Evolutionary conservation across 176 grass and related monocot genomes (phyloP).

Genomic region (Olyra latifolia): DNA sequence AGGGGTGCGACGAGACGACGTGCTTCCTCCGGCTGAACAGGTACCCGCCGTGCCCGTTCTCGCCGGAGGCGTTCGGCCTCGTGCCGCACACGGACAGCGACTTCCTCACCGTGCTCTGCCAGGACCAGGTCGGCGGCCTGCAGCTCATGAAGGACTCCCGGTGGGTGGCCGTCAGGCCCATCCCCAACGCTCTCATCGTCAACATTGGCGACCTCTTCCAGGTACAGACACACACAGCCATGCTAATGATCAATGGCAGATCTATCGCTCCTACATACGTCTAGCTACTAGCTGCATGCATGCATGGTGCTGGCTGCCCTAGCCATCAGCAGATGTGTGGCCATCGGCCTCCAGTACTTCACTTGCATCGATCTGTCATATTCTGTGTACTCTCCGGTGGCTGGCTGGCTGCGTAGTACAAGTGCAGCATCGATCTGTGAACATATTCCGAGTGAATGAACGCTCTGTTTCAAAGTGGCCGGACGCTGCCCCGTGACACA

Average conservation of each 20-base stretch:
- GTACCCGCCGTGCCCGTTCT: slow-evolving; percentile 78
- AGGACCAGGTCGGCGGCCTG: slow-evolving; percentile 69
- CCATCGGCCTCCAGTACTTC: slow-evolving; percentile 1
- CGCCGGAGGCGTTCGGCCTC: slow-evolving; percentile 59
- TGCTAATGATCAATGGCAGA: neutral
- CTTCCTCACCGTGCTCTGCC: slow-evolving; percentile 85
- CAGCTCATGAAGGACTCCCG: slow-evolving; percentile 63
- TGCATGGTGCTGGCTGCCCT: neutral
- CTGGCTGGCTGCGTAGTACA: neutral
- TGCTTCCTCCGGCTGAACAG: slow-evolving; percentile 86
- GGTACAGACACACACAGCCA: slow-evolving; percentile 23
- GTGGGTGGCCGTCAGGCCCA: slow-evolving; percentile 83
- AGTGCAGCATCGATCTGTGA: slow-evolving; percentile 24
- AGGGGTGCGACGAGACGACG: slow-evolving; percentile 66
- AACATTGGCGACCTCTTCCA: slow-evolving; percentile 94
- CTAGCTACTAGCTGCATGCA: neutral
- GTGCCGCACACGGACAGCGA: slow-evolving; percentile 94
- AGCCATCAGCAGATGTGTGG: neutral
- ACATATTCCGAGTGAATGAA: slow-evolving; percentile 6
- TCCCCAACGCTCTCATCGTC: slow-evolving; percentile 73
- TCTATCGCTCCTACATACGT: too few relatives aligned
- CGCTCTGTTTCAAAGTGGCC: neutral
- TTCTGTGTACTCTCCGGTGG: neutral
- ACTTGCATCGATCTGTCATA: too few relatives aligned
- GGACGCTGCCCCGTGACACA: slow-evolving; percentile 2